phyloP scores from a whole-genome alignment of 306 rosid genomes.

The Malus orientalis region DNA sequence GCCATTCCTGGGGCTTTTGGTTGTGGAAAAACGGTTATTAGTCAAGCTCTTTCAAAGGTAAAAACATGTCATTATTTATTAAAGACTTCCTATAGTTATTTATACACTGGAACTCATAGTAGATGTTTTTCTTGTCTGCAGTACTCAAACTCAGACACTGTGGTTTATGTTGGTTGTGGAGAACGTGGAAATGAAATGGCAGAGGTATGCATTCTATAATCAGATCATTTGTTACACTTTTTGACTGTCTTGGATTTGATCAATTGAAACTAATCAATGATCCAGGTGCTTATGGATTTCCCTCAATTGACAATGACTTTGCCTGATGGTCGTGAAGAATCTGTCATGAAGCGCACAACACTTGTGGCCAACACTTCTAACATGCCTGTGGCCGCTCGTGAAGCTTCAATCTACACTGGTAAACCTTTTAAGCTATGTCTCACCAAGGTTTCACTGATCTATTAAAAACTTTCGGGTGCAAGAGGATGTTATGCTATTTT shows the following conservation, averaged over 20 bases:
- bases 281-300: slow-evolving; percentile 96
- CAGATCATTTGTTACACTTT: background rate
- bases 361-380: slow-evolving; percentile 99
- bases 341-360: slow-evolving; percentile 99
- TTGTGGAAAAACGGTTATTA: slow-evolving; percentile 98
- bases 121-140: slow-evolving; percentile 24
- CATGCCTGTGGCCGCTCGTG: slow-evolving; percentile 99
- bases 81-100: background rate
- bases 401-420: slow-evolving; percentile 99
- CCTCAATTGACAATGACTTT: slow-evolving; percentile 99
- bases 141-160: slow-evolving; percentile 97
- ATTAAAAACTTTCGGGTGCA: background rate
- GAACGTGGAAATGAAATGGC: slow-evolving; percentile 99
- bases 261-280: slow-evolving; percentile 7
- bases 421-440: slow-evolving; percentile 1
- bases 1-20: slow-evolving; percentile 99
- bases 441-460: background rate
- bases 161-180: slow-evolving; percentile 96
- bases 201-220: slow-evolving; percentile 39
- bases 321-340: slow-evolving; percentile 99
- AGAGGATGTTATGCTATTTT: background rate
- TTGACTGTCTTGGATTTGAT: slow-evolving; percentile 6
- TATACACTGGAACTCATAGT: slow-evolving; percentile 1
- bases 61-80: slow-evolving; percentile 8
- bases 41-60: slow-evolving; percentile 99